Base-by-base conservation (phyloP, 306 rosid species). In the Alnus rubra region DNA sequence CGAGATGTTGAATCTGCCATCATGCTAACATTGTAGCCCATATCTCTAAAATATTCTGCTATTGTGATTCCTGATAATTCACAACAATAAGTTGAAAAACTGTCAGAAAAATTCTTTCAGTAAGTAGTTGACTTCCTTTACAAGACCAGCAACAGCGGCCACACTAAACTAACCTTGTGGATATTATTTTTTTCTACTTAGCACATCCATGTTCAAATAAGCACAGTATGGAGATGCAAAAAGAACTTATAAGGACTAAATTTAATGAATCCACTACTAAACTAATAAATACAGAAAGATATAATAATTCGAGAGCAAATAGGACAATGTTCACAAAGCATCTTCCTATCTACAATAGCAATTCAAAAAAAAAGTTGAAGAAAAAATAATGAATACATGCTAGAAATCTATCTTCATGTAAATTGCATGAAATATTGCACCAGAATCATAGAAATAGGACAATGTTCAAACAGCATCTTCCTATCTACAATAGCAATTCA, bases 1-100 rank as follows among this genome's bases (percentile, higher is more conserved):
- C 99, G 87, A 81, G 99, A 96, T 18, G 99, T 96, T 63, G 99
- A 96, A 87, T 96, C 99, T 71, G 99, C 99, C 99, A 96, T 96
- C 99, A 96, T 96, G 82, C 99, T 96, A 78, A 96, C 99, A 85
- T 96, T 96, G 88, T 96, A 91, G 63, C 99, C 99, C 99, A 96
- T 96, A 84, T 96, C 99, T 93, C 99, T 96, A 68, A 96, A 96
- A 81, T 96, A 96, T 83, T 96, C 99, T 3, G 99, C 99, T 76
- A 96, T 82, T 71, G 99, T 96, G 86, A 96, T 96, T 81, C 99
- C 99, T 96, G 91, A 73, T 11, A 84, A 84, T 83, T 35, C 79
- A 58, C 75, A 81, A 76, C 59, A 72, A 50, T 69, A 37, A 55
- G 59, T 78, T 69, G 69, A 16, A 71, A 9, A 72, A 71, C 39